Evolutionary conservation across 805 yeast genomes (phyloP), one percentile per base, ranked within the genome.

Genomic region (Sporopachydermia lactativora): DNA sequence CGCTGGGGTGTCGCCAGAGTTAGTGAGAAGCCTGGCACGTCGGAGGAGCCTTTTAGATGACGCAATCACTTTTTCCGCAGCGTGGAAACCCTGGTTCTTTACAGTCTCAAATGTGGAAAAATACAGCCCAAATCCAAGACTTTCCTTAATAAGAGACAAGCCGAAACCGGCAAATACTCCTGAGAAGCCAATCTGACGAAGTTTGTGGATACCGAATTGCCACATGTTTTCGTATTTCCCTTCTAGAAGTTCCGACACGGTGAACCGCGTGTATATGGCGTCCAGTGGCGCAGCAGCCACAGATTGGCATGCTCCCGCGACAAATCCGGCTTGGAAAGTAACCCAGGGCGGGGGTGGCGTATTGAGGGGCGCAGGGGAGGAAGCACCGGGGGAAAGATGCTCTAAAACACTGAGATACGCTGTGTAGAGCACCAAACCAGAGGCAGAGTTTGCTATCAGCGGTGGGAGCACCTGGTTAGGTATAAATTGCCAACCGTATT

Each of bases 221-320:
- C 96, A 84, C 42, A 88, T 56, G 43, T 80, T 80, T 43, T 71
- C 71, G 57, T 81, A 77, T 19, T 69, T 66, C 4, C 85, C 81
- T 40, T 71, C 68, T 13, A 84, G 58, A 41, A 88, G 60, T 48
- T 85, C 95, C 6, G 80, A 72, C 3, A 84, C 78, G 1, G 77
- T 69, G 47, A 88, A 82, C 48, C 96, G 67, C 1, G 94, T 74
- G 52, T 80, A 81, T 3, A 89, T 75, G 4, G 96, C 95, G 59
- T 89, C 96, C 3, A 89, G 67, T 0, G 97, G 97, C 1, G 96
- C 89, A 2, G 95, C 95, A 1, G 84, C 88, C 14, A 84, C 60
- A n/a, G 94, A 81, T 50, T 92, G 95, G 17, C 77, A 75, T 0
- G 79, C 75, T 1, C 96, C 96, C 0, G 96, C 96, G 0, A 83